Evolutionary conservation across 345 rosid species (phyloP).

Genomic region (Firmiana major): DNA sequence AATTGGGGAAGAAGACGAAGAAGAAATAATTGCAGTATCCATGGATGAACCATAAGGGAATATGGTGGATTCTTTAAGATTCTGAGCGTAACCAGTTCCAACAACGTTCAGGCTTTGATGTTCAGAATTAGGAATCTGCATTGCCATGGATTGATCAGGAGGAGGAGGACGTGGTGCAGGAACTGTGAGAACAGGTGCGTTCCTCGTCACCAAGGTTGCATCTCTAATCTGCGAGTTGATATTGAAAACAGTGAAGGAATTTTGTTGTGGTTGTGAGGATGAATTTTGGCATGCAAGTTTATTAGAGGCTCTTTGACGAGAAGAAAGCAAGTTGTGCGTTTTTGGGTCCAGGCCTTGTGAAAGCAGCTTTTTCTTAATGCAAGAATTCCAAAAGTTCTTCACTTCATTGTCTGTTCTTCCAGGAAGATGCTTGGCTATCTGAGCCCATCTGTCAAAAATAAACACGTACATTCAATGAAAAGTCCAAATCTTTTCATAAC

Average conservation of each 20-base stretch:
- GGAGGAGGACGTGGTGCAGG: slow-evolving; percentile 11
- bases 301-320: slow-evolving; percentile 26
- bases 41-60: slow-evolving; percentile 18
- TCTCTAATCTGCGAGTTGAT: slow-evolving; percentile 6
- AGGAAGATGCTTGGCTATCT: slow-evolving; percentile 62
- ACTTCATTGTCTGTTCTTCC: slow-evolving; percentile 83
- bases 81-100: slow-evolving; percentile 16
- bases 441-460: slow-evolving; percentile 41
- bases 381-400: slow-evolving; percentile 77
- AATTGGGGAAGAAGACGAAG: slow-evolving; percentile 14
- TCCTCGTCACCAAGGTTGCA: slow-evolving; percentile 7
- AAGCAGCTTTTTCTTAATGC: slow-evolving; percentile 63
- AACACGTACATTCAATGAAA: neutral
- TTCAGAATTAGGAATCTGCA: slow-evolving; percentile 4
- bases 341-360: slow-evolving; percentile 57
- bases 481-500: neutral
- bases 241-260: slow-evolving; percentile 19
- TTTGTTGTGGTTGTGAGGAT: slow-evolving; percentile 16
- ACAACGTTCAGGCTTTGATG: slow-evolving; percentile 19
- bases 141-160: neutral
- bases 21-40: slow-evolving; percentile 13
- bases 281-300: slow-evolving; percentile 18
- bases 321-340: slow-evolving; percentile 44
- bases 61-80: slow-evolving; percentile 14
- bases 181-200: slow-evolving; percentile 16